Evolutionary conservation across 192 early-diverging fungal species (phyloP).

Genomic region (Linnemannia elongata): DNA sequence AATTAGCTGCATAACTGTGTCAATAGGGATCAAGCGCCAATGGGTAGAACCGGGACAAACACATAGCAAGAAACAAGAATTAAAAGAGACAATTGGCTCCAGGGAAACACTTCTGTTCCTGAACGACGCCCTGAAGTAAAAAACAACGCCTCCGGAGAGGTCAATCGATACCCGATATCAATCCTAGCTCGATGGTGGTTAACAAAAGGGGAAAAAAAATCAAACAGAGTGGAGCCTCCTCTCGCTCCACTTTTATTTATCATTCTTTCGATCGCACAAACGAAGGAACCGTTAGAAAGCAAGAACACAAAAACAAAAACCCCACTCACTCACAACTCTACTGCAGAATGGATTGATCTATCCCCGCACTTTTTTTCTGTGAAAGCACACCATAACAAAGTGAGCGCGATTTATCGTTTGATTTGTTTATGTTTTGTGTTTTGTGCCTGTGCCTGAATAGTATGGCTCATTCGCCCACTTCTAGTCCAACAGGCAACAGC

Average conservation of each 20-base stretch:
- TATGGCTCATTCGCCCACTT: neutral
- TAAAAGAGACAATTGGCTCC: too few species aligned
- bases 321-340: neutral
- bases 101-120: too few species aligned
- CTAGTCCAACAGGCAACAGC: too few species aligned
- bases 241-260: neutral
- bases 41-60: too few species aligned
- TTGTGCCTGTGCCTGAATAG: neutral
- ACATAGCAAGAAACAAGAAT: too few species aligned
- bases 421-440: conserved; percentile 1
- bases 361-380: neutral
- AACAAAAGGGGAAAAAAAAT: too few species aligned
- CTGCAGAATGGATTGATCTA: neutral
- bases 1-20: too few species aligned
- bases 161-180: too few species aligned
- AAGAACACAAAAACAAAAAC: neutral
- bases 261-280: neutral
- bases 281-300: neutral
- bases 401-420: neutral
- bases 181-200: too few species aligned
- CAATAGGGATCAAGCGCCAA: too few species aligned
- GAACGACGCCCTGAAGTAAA: too few species aligned
- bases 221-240: neutral
- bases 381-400: neutral
- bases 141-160: too few species aligned